Evolutionary conservation across 768 basidiomycete genomes (phyloP).

Genomic region (Rhodotorula kratochvilovae): DNA sequence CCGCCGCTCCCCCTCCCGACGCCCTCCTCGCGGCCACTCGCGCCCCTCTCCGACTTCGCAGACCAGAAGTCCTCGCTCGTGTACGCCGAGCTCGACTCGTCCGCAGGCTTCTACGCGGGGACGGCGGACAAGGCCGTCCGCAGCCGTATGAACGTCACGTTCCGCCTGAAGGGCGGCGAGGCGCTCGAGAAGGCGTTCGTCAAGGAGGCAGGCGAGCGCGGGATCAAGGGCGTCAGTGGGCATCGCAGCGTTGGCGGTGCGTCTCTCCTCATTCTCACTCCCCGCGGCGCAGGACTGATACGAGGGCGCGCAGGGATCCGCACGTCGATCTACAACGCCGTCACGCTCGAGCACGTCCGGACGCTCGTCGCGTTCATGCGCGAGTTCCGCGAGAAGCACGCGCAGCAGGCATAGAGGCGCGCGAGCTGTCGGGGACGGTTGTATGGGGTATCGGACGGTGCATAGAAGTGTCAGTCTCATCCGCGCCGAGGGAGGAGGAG

Average conservation of each 20-base stretch:
- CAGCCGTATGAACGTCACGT: constrained; percentile 96
- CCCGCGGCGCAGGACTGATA: background rate
- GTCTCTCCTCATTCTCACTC: background rate
- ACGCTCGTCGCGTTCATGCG: constrained; percentile 50
- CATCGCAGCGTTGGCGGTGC: constrained; percentile 64
- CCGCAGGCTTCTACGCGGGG: constrained; percentile 62
- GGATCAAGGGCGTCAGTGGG: constrained; percentile 83
- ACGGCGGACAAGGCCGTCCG: constrained; percentile 67
- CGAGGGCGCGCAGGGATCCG: constrained; percentile 58
- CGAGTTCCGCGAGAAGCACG: constrained; percentile 44
- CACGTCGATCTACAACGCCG: constrained; percentile 81
- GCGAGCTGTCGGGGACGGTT: no score
- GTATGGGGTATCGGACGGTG: no score
- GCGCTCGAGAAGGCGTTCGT: constrained; percentile 70
- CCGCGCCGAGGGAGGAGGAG: no score
- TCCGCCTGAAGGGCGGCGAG: constrained; percentile 65
- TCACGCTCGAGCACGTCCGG: constrained; percentile 70
- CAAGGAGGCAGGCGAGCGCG: constrained; percentile 68
- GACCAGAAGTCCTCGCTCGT: constrained; percentile 67
- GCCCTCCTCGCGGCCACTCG: constrained; percentile 10
- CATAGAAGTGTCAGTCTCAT: no score
- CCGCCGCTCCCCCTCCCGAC: constrained; percentile 36
- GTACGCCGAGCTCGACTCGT: constrained; percentile 65
- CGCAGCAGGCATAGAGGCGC: background rate
- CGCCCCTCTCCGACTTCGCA: constrained; percentile 29